Percentiles rank a stretch among this genome's conserved stretches.
phyloP scores from a whole-genome alignment of 805 yeast species.

The Yueomyces sp. region DNA sequence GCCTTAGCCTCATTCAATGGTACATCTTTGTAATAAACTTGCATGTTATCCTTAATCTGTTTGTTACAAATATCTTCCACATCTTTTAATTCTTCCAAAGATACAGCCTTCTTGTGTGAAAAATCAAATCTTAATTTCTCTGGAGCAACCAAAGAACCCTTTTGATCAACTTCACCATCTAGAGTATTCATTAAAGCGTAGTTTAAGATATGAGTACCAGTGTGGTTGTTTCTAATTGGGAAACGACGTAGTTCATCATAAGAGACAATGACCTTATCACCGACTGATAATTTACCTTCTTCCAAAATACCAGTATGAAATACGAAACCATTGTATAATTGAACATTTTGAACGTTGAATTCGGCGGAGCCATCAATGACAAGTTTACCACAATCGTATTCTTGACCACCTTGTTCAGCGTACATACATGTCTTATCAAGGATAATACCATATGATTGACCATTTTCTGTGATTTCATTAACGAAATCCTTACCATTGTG shows the following conservation, averaged over 20 bases:
- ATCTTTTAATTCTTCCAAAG: constrained; percentile 53
- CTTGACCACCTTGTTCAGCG: constrained; percentile 99
- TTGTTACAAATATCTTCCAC: constrained; percentile 67
- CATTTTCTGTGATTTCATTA: constrained; percentile 30
- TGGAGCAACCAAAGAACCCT: constrained; percentile 91
- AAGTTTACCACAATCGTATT: constrained; percentile 84
- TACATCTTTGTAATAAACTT: constrained; percentile 77
- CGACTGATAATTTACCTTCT: constrained; percentile 63
- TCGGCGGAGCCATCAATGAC: constrained; percentile 80
- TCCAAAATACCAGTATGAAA: constrained; percentile 80
- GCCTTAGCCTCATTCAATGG: constrained; percentile 56
- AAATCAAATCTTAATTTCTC: constrained; percentile 95
- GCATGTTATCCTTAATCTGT: constrained; percentile 53
- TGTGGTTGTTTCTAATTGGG: constrained; percentile 95
- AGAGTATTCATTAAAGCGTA: constrained; percentile 74
- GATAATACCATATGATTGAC: constrained; percentile 61
- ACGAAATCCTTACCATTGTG: constrained; percentile 55
- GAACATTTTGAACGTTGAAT: constrained; percentile 85
- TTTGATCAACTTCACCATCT: constrained; percentile 85
- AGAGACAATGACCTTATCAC: constrained; percentile 66
- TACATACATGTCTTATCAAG: constrained; percentile 88
- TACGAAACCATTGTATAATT: constrained; percentile 85
- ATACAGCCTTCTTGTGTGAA: constrained; percentile 78
- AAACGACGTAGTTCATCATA: constrained; percentile 89
- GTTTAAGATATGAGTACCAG: constrained; percentile 93